A percentile compares a stretch with the other conserved stretches of the same genome.
Evolutionary conservation across 2,329 filamentous ascomycete species (phyloP).

Genomic region (Capronia epimyces): DNA sequence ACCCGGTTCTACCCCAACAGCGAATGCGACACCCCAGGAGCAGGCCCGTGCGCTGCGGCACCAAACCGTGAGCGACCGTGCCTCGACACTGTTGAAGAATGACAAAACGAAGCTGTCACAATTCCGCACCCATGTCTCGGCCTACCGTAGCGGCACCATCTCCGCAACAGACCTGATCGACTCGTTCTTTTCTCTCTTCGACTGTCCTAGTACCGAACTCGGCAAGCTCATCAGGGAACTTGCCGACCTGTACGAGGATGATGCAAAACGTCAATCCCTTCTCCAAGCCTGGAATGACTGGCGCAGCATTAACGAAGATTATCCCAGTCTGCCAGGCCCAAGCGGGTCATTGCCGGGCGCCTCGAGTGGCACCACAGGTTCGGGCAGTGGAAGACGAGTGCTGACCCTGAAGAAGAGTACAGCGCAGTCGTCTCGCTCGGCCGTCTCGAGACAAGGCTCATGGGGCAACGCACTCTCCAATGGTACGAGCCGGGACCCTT

Average conservation of each 20-base stretch:
- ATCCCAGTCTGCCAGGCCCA: slow-evolving; percentile 76
- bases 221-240: slow-evolving; percentile 88
- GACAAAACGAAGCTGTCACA: slow-evolving; percentile 66
- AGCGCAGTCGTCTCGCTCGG: slow-evolving; percentile 59
- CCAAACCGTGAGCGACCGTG: slow-evolving; percentile 77
- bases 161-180: slow-evolving; percentile 75
- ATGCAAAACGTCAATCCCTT: slow-evolving; percentile 64
- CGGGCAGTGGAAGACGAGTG: slow-evolving; percentile 54
- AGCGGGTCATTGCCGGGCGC: slow-evolving; percentile 59
- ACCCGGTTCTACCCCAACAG: slow-evolving; percentile 41
- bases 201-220: slow-evolving; percentile 71
- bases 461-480: slow-evolving; percentile 47
- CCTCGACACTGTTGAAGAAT: slow-evolving; percentile 71
- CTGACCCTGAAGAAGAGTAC: slow-evolving; percentile 65
- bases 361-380: slow-evolving; percentile 45
- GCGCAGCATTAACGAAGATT: slow-evolving; percentile 93
- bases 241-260: slow-evolving; percentile 85
- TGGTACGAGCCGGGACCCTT: slow-evolving; percentile 40
- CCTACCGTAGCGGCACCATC: slow-evolving; percentile 65
- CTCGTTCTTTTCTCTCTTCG: slow-evolving; percentile 79
- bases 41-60: slow-evolving; percentile 76
- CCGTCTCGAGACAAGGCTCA: slow-evolving; percentile 52
- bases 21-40: slow-evolving; percentile 64
- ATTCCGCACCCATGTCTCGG: slow-evolving; percentile 75
- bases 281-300: slow-evolving; percentile 89